These are phyloP conservation scores for Arthrobotrys iridis DNA, from an alignment of 2,329 filamentous ascomycete species.

Conservation along the genomic window DNA sequence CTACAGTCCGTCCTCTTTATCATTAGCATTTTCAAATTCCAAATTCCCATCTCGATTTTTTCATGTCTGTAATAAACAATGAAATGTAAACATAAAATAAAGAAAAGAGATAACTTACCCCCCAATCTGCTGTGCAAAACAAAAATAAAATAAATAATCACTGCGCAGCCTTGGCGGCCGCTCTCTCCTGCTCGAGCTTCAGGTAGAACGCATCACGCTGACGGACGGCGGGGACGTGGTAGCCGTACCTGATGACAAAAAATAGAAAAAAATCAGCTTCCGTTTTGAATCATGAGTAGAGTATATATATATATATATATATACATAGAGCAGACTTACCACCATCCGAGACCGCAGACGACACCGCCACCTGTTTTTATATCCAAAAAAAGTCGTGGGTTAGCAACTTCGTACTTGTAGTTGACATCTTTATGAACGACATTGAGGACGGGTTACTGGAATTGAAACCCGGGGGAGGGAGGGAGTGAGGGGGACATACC, in stretches of 20 bases:
- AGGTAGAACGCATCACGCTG: conserved; percentile 63
- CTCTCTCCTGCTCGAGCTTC: conserved; percentile 62
- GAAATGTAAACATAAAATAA: too few relatives aligned
- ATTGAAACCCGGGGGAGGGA: background rate
- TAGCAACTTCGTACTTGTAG: background rate
- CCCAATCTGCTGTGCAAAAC: too few relatives aligned
- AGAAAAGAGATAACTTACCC: too few relatives aligned
- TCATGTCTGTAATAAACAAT: too few relatives aligned
- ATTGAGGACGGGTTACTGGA: too few relatives aligned
- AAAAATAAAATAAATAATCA: background rate
- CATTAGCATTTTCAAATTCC: background rate
- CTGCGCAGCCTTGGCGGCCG: conserved; percentile 55
- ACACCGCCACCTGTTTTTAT: conserved; percentile 5
- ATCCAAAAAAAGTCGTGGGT: background rate
- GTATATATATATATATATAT: background rate
- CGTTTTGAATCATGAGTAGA: background rate
- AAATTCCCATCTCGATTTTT: too few relatives aligned
- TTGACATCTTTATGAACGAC: too few relatives aligned
- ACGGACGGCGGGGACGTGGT: conserved; percentile 63
- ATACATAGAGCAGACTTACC: background rate
- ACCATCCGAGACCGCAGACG: conserved; percentile 15
- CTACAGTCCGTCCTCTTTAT: too few relatives aligned
- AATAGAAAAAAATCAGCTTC: too few relatives aligned
- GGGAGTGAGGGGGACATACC: conserved; percentile 65
- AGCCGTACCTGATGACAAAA: conserved; percentile 60